Conservation (phyloP, 2,329 filamentous ascomycete species). For the Phialophora expanda region DNA sequence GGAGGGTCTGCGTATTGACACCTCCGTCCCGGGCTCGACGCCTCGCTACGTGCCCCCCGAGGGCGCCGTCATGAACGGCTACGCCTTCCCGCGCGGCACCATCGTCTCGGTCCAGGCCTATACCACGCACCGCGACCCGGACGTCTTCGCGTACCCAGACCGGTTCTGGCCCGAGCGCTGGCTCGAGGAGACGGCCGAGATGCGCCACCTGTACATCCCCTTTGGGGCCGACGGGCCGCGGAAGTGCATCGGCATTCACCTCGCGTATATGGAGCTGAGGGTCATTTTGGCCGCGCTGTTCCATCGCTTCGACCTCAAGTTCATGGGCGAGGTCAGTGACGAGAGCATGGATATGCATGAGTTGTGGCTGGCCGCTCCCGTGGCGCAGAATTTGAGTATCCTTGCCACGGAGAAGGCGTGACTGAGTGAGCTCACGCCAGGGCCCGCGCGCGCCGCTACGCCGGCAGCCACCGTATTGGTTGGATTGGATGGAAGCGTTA, state of each 20-base stretch:
- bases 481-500: background rate
- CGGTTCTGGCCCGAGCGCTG: conserved; percentile 20
- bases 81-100: conserved; percentile 2
- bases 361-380: conserved; percentile 18
- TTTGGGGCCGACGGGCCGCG: conserved; percentile 20
- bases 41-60: conserved; percentile 19
- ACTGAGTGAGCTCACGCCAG: background rate
- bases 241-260: conserved; percentile 21
- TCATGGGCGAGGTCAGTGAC: conserved; percentile 7
- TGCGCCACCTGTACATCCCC: conserved; percentile 20
- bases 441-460: too few relatives aligned
- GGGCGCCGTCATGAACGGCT: conserved; percentile 1
- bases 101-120: conserved; percentile 23
- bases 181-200: conserved; percentile 20
- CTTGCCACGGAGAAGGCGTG: conserved; percentile 19
- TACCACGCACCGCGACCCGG: conserved; percentile 15
- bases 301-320: conserved; percentile 20
- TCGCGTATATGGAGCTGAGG: conserved; percentile 22
- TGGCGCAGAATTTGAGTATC: conserved; percentile 16
- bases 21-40: conserved; percentile 20
- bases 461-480: too few relatives aligned
- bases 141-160: conserved; percentile 18
- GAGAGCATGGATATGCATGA: conserved; percentile 25
- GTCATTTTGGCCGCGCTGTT: conserved; percentile 18
- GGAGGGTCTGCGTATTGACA: conserved; percentile 19